Evolutionary conservation across 176 grass and related monocot genomes (phyloP).

Genomic region (Carex kokanica): DNA sequence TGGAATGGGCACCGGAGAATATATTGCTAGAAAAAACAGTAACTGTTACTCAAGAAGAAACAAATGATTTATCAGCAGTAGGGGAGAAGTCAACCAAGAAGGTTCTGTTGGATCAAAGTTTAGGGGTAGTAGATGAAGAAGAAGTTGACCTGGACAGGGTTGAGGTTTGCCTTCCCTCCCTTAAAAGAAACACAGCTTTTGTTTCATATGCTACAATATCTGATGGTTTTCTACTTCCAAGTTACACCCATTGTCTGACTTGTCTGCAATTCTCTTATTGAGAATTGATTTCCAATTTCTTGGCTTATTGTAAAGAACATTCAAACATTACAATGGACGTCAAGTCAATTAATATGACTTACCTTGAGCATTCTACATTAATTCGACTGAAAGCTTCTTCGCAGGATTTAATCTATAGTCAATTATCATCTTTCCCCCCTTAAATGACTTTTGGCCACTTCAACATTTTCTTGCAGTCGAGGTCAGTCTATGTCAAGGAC

Average conservation of each 20-base stretch:
- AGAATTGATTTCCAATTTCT: too few relatives aligned
- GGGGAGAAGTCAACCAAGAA: slow-evolving; percentile 68
- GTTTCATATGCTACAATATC: slow-evolving; percentile 2
- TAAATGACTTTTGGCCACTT: too few relatives aligned
- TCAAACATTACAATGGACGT: too few relatives aligned
- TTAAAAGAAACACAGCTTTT: neutral
- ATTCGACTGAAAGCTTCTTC: too few relatives aligned
- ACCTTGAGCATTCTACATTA: too few relatives aligned
- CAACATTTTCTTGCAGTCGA: too few relatives aligned
- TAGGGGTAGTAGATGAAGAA: slow-evolving; percentile 72
- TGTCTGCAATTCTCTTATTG: slow-evolving; percentile 21
- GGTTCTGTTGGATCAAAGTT: slow-evolving; percentile 73
- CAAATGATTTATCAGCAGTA: slow-evolving; percentile 24
- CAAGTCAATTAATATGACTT: too few relatives aligned
- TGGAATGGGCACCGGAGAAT: slow-evolving; percentile 86
- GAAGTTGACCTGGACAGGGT: slow-evolving; percentile 88
- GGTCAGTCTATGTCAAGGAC: too few relatives aligned
- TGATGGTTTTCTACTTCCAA: neutral
- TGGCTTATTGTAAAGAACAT: too few relatives aligned
- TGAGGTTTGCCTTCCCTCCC: slow-evolving; percentile 53
- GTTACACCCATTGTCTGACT: neutral
- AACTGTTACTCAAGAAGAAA: slow-evolving; percentile 54
- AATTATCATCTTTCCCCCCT: too few relatives aligned
- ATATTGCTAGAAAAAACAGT: slow-evolving; percentile 64
- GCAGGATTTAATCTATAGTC: too few relatives aligned